Conservation (phyloP, 306 rosid genomes). For the Castanopsis chinensis region DNA sequence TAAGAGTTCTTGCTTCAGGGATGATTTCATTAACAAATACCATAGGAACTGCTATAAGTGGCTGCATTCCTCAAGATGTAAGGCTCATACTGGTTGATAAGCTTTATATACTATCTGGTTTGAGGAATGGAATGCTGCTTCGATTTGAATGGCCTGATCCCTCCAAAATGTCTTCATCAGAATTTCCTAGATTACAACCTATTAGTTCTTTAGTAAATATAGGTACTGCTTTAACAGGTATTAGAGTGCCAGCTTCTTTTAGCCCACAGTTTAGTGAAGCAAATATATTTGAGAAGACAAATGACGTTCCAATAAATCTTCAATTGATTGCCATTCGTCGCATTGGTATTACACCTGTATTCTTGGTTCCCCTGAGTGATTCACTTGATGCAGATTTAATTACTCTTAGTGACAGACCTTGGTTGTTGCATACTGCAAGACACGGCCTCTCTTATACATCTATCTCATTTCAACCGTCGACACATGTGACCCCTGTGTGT, state of each 20-base stretch:
- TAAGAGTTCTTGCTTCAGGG: conserved; percentile 69
- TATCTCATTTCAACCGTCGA: conserved; percentile 86
- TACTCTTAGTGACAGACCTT: conserved; percentile 89
- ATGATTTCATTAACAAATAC: conserved; percentile 62
- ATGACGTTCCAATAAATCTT: conserved; percentile 46
- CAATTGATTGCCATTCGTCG: conserved; percentile 89
- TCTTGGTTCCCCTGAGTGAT: conserved; percentile 83
- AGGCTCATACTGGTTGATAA: conserved; percentile 77
- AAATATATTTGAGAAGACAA: conserved; percentile 38
- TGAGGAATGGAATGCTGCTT: conserved; percentile 95
- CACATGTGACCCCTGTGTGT: conserved; percentile 89
- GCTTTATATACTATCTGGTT: conserved; percentile 78
- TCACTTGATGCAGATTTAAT: conserved; percentile 82
- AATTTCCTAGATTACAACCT: conserved; percentile 31
- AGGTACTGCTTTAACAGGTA: conserved; percentile 42
- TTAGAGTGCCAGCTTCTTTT: conserved; percentile 39
- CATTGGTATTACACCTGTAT: conserved; percentile 94
- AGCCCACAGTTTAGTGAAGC: conserved; percentile 20
- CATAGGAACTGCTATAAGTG: conserved; percentile 72
- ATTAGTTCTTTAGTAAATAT: conserved; percentile 30
- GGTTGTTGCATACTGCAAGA: conserved; percentile 94
- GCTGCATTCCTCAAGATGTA: conserved; percentile 94
- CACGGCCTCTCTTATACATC: conserved; percentile 94
- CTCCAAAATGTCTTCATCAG: conserved; percentile 27
- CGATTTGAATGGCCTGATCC: conserved; percentile 83